A percentile compares a stretch with the other conserved stretches of the same genome.
Conservation (phyloP, 306 rosid species). For the Rosa chinensis region DNA sequence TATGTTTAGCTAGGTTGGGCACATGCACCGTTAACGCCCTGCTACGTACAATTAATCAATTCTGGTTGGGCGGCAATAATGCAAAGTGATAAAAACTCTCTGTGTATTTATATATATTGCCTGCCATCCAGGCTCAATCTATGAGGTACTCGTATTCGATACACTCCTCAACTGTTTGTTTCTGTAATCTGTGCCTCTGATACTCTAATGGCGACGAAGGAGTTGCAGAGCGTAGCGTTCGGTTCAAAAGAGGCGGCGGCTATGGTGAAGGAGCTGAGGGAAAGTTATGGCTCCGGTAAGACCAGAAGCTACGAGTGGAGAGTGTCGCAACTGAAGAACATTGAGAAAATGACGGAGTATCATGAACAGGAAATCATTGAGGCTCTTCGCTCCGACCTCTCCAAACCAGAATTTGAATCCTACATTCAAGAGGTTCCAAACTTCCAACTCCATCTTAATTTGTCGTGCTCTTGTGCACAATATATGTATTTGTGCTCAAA, state of each 20-base stretch:
- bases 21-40: too few relatives aligned
- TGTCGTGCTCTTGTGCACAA: neutral
- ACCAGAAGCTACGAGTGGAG: slow-evolving; percentile 62
- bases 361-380: slow-evolving; percentile 40
- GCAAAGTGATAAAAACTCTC: too few relatives aligned
- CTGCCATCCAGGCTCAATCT: too few relatives aligned
- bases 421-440: slow-evolving; percentile 27
- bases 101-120: too few relatives aligned
- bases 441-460: too few relatives aligned
- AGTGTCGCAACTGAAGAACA: slow-evolving; percentile 42
- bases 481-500: too few relatives aligned
- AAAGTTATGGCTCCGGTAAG: slow-evolving; percentile 32
- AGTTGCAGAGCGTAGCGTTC: slow-evolving; percentile 8
- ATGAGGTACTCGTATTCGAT: too few relatives aligned
- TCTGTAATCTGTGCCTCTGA: too few relatives aligned
- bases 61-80: too few relatives aligned
- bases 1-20: too few relatives aligned
- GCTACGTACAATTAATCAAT: too few relatives aligned
- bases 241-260: slow-evolving; percentile 39
- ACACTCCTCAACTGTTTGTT: too few relatives aligned
- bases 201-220: slow-evolving; percentile 13
- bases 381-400: slow-evolving; percentile 53
- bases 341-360: slow-evolving; percentile 21
- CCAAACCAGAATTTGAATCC: slow-evolving; percentile 37
- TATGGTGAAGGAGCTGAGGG: slow-evolving; percentile 40